These are phyloP conservation scores for Nemania abortiva DNA, from an alignment of 2,329 filamentous ascomycete species.

Conservation along the genomic window DNA sequence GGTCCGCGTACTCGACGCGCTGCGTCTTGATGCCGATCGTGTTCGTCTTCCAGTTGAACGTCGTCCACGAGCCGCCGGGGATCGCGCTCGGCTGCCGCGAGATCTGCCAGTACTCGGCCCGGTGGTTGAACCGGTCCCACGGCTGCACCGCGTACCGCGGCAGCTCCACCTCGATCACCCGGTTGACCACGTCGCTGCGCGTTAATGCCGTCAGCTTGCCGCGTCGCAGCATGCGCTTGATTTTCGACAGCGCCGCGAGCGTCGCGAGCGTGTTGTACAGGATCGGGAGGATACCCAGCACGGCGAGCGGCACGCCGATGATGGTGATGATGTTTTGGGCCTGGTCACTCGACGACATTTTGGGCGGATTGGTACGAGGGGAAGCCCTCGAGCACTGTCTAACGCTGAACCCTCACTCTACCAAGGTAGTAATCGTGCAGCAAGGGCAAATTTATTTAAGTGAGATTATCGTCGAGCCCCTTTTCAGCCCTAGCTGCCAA, in stretches of 20 bases:
- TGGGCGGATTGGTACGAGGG: constrained; percentile 12
- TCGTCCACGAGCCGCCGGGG: constrained; percentile 73
- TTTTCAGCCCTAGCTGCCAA: constrained; percentile 42
- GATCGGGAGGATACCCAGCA: constrained; percentile 72
- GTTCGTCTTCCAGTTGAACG: constrained; percentile 74
- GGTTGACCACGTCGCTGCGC: constrained; percentile 72
- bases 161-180: constrained; percentile 74
- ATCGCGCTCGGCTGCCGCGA: constrained; percentile 64
- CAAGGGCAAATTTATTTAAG: constrained; percentile 15
- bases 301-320: constrained; percentile 68
- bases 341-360: constrained; percentile 21
- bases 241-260: constrained; percentile 69
- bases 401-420: not conserved
- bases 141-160: constrained; percentile 74
- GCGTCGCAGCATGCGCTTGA: constrained; percentile 68
- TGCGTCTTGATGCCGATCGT: constrained; percentile 72
- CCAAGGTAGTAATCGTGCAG: constrained; percentile 9
- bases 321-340: constrained; percentile 67
- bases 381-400: not conserved
- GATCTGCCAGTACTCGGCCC: constrained; percentile 69
- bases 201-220: constrained; percentile 71
- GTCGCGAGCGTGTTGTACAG: constrained; percentile 74
- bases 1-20: constrained; percentile 71
- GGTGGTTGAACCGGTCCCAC: constrained; percentile 65
- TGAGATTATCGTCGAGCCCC: constrained; percentile 19